Evolutionary conservation across 495 filamentous ascomycete species (phyloP).

Genomic region (Penicillium flavigenum): DNA sequence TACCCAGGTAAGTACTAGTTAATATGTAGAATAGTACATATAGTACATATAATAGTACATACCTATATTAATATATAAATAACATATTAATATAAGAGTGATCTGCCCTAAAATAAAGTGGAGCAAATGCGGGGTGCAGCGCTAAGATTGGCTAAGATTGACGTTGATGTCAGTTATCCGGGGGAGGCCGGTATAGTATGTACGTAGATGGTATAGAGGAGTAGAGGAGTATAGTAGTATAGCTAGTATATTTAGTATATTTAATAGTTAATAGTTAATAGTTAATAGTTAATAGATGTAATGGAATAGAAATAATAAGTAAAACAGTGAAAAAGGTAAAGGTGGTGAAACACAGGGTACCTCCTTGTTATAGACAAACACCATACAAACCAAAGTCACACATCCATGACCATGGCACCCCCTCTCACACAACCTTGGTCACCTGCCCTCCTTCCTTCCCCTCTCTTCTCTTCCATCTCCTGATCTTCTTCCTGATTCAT

Average conservation of each 20-base stretch:
- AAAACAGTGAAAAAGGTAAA: too few species aligned
- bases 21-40: background rate
- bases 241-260: background rate
- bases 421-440: slow-evolving; percentile 27
- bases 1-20: too few species aligned
- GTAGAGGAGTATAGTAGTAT: too few species aligned
- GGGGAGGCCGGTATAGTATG: slow-evolving; percentile 1
- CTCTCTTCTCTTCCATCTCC: slow-evolving; percentile 21
- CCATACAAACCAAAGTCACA: slow-evolving; percentile 10
- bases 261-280: too few species aligned
- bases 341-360: background rate
- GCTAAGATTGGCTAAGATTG: slow-evolving; percentile 28
- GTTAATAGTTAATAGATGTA: too few species aligned
- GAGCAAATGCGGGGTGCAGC: slow-evolving; percentile 49
- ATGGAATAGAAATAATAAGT: background rate
- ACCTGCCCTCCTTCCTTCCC: slow-evolving; percentile 34
- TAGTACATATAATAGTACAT: background rate
- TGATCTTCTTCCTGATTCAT: slow-evolving; percentile 1
- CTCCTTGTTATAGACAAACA: slow-evolving; percentile 1
- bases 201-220: too few species aligned
- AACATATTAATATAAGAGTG: background rate
- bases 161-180: slow-evolving; percentile 41
- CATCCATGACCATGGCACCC: slow-evolving; percentile 28
- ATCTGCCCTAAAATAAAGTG: slow-evolving; percentile 21
- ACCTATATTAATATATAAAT: background rate